Base-by-base conservation (phyloP, 257 asterid species). In the Petunia secreta region DNA sequence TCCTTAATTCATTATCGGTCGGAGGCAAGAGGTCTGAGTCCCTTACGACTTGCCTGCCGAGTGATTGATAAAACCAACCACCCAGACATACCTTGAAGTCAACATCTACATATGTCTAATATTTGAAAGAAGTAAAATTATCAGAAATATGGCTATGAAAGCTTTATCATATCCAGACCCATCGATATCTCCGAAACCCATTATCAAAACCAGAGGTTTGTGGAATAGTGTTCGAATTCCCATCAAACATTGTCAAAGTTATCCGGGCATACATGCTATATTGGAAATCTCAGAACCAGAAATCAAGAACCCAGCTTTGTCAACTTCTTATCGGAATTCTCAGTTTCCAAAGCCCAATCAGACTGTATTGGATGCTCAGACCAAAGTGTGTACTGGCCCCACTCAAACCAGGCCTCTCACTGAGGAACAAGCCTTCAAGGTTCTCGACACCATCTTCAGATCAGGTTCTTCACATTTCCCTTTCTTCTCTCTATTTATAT, bases 341-440 rank as follows among this genome's bases (percentile, higher is more conserved):
- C 81, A 63, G 65, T 65, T 91, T 34, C 82, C 85, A 1, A 85
- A 43, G 83, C 96, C 98, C 39, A 93, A 93, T 77, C 96, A 87
- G 84, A 92, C 95, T 75, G 96, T 95, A 48, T 82, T 93, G 81
- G 98, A 95, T 39, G 98, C 98, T 25, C 99, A 93, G 78, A 88
- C 92, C 44, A 94, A 87, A 92, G 97, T 95, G 68, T 95, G 99
- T 81, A 95, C 98, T 2, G 97, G 98, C 14, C 99, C 99, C 46
- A 95, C 97, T 41, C 98, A 91, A 73, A 93, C 99, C 80, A 91
- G 83, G 89, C 97, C 98, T 69, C 99, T 95, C 52, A 87, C 79
- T 83, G 96, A 90, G 41, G 97, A 92, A 80, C 95, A 95, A 81
- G 98, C 99, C 83, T 92, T 90, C 84, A 93, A 91, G 87, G 99